Evolutionary conservation across 352 stramenopile species (phyloP).

Genomic region (Phytophthora chlamydospora): DNA sequence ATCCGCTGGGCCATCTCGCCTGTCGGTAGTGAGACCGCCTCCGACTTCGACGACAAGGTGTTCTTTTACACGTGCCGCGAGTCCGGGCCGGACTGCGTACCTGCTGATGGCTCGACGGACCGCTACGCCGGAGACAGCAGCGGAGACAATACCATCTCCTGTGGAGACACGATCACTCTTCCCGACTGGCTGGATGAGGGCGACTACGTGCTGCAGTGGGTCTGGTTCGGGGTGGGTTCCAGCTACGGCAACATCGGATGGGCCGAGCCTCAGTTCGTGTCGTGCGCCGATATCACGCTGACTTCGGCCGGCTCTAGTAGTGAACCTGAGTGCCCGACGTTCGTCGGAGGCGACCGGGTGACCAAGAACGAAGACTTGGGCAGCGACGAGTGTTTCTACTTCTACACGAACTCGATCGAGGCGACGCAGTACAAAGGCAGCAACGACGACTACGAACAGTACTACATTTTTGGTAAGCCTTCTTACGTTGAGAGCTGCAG

Average conservation of each 20-base stretch:
- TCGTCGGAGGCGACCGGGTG: slow-evolving; percentile 60
- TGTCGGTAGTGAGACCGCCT: slow-evolving; percentile 40
- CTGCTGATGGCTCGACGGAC: slow-evolving; percentile 44
- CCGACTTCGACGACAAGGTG: slow-evolving; percentile 50
- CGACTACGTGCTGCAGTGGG: slow-evolving; percentile 69
- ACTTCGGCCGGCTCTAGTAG: slow-evolving; percentile 40
- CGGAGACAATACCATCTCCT: slow-evolving; percentile 45
- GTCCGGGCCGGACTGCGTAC: slow-evolving; percentile 43
- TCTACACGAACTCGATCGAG: slow-evolving; percentile 56
- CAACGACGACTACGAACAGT: slow-evolving; percentile 50
- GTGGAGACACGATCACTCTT: slow-evolving; percentile 54
- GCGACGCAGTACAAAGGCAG: slow-evolving; percentile 49
- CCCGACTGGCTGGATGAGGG: slow-evolving; percentile 49
- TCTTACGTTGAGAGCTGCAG: slow-evolving; percentile 50
- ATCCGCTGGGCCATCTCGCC: slow-evolving; percentile 56
- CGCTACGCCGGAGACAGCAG: slow-evolving; percentile 50
- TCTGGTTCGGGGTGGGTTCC: slow-evolving; percentile 54
- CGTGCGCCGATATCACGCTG: slow-evolving; percentile 60
- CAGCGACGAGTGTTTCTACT: slow-evolving; percentile 62
- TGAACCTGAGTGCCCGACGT: slow-evolving; percentile 48
- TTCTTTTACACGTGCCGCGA: slow-evolving; percentile 71
- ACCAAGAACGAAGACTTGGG: slow-evolving; percentile 47
- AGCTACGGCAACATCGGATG: slow-evolving; percentile 61
- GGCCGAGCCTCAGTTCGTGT: slow-evolving; percentile 54
- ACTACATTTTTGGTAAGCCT: slow-evolving; percentile 59